Conservation (phyloP, 495 filamentous ascomycete species). For the Hypoxylon intermedium region DNA sequence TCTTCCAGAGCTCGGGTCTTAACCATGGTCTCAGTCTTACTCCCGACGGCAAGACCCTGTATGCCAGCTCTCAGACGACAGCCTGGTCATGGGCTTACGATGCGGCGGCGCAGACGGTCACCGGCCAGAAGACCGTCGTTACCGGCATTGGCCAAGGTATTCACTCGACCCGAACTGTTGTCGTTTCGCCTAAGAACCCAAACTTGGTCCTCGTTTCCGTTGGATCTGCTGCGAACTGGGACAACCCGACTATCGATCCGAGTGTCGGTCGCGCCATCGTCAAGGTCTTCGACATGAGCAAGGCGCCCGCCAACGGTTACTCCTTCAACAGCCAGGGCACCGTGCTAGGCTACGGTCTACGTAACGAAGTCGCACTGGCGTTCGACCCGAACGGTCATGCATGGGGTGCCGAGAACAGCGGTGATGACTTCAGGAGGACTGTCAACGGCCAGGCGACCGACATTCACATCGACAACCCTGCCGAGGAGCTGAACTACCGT, state of each 20-base stretch:
- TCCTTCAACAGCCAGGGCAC: slow-evolving; percentile 60
- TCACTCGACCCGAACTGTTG: slow-evolving; percentile 67
- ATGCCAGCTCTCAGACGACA: slow-evolving; percentile 62
- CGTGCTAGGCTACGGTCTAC: slow-evolving; percentile 69
- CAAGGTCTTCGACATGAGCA: slow-evolving; percentile 65
- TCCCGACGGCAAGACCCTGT: slow-evolving; percentile 66
- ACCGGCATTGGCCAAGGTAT: slow-evolving; percentile 61
- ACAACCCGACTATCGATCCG: slow-evolving; percentile 54
- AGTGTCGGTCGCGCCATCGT: slow-evolving; percentile 64
- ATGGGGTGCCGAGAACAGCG: slow-evolving; percentile 72
- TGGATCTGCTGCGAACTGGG: slow-evolving; percentile 66
- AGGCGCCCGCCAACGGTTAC: slow-evolving; percentile 50
- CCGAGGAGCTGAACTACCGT: slow-evolving; percentile 74
- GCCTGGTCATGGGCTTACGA: slow-evolving; percentile 70
- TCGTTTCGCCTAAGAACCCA: slow-evolving; percentile 57
- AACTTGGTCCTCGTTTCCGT: slow-evolving; percentile 62
- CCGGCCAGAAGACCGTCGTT: slow-evolving; percentile 57
- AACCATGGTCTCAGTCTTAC: slow-evolving; percentile 73
- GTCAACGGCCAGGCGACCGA: slow-evolving; percentile 57
- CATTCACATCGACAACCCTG: slow-evolving; percentile 72
- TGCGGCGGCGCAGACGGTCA: slow-evolving; percentile 49
- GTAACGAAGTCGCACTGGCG: slow-evolving; percentile 69
- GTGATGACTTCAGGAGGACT: slow-evolving; percentile 63
- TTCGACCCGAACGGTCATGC: slow-evolving; percentile 64
- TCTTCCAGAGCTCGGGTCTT: slow-evolving; percentile 50